Base-by-base conservation (phyloP, 2,329 filamentous ascomycete genomes). In the Corynespora cassiicola region DNA sequence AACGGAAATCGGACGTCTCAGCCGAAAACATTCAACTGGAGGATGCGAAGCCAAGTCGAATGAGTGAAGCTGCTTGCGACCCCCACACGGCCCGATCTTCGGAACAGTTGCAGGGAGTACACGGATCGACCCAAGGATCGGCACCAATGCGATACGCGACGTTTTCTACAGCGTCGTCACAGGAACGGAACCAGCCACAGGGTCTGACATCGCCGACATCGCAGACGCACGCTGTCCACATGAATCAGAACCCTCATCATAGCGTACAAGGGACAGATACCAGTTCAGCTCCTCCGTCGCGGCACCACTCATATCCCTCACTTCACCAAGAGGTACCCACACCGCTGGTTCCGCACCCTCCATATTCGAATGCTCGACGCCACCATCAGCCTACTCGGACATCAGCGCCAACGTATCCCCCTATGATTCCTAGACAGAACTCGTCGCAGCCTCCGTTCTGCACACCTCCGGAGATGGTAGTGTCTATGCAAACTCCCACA, bases 131-230 rank as follows among this genome's bases (percentile, higher is more conserved):
- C 32, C 50, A 22, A 32, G 42, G 43, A 46, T 53, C 54, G 45
- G 46, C 52, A 40, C 44, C 44, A 32, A 36, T 28, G 46, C 50
- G 42, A 52, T 53, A 53, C 40, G 49, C 46, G 37, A 48, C 46
- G 28, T 44, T 50, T 44, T 21, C 15, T 45, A 42, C 48, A 36
- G 45, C 45, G 34, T 47, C 46, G 31, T 47, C 49, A 29, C 43
- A 49, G 21, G 46, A 50, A 20, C 29, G 42, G 31, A 12, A 6
- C 38, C 49, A 56, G 54, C 50, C 50, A 54, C 55, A 50, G 38
- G 43, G 51, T 58, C 49, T 45, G 45, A 56, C 50, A 30, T 45
- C 32, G 30, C 49, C 50, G 42, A 47, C 39, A 29, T 52, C 56
- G 33, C 47, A 45, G 36, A 38, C 37, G 14, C 17, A 4, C 31